phyloP scores from a whole-genome alignment of 2,329 filamentous ascomycete species.

The Aspergillus nomiae region DNA sequence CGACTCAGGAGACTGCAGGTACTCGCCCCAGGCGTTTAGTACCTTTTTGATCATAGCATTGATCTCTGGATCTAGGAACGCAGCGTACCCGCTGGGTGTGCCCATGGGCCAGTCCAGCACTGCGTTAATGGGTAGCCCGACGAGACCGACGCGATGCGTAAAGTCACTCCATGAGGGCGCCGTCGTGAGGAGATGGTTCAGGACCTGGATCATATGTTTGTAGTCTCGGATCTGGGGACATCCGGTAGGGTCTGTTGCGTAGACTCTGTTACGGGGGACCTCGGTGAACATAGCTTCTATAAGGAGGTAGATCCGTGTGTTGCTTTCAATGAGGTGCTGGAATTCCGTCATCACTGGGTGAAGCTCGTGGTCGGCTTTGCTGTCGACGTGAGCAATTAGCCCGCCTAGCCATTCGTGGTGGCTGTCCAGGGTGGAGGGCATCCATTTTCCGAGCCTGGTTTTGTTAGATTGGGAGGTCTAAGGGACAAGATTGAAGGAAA shows the following conservation, averaged over 20 bases:
- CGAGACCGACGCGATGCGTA: slow-evolving; percentile 43
- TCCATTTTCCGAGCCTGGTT: slow-evolving; percentile 60
- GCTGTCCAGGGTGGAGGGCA: slow-evolving; percentile 63
- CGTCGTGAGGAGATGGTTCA: slow-evolving; percentile 57
- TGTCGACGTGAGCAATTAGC: slow-evolving; percentile 58
- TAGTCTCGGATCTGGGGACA: slow-evolving; percentile 66
- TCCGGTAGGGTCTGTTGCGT: slow-evolving; percentile 63
- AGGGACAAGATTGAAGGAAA: background rate
- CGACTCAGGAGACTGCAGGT: slow-evolving; percentile 54
- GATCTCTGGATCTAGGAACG: slow-evolving; percentile 56
- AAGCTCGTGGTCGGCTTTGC: slow-evolving; percentile 50
- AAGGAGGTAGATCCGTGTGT: slow-evolving; percentile 66
- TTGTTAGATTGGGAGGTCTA: background rate
- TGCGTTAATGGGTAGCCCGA: slow-evolving; percentile 60
- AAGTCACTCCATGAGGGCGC: slow-evolving; percentile 36
- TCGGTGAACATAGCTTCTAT: slow-evolving; percentile 70
- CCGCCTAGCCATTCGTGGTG: slow-evolving; percentile 65
- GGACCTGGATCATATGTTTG: slow-evolving; percentile 64
- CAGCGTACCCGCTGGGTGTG: slow-evolving; percentile 55
- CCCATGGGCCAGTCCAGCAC: slow-evolving; percentile 63
- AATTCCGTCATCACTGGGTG: slow-evolving; percentile 66
- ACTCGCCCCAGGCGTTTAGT: slow-evolving; percentile 58
- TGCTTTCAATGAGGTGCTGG: slow-evolving; percentile 65
- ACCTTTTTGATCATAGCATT: slow-evolving; percentile 56
- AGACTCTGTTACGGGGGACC: slow-evolving; percentile 62